phyloP scores from a whole-genome alignment of 805 yeast species.

The Wickerhamiella slavikovae region DNA sequence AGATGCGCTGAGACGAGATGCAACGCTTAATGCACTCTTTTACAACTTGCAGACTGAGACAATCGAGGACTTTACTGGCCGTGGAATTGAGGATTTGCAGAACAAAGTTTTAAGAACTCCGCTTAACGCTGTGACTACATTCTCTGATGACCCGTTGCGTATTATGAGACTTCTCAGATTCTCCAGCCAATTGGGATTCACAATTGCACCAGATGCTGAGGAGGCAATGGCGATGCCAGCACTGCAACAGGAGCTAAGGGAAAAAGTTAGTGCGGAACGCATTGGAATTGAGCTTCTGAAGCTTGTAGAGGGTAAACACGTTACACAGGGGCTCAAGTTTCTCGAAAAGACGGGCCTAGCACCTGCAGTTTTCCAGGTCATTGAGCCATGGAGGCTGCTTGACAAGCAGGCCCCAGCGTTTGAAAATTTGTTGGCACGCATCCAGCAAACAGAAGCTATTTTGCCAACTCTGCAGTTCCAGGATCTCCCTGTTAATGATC shows the following conservation, averaged over 20 bases:
- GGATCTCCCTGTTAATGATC: conserved; percentile 8
- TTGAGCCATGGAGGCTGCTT: conserved; percentile 8
- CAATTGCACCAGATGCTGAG: conserved; percentile 33
- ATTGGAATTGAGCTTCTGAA: conserved; percentile 73
- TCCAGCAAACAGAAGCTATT: conserved; percentile 10
- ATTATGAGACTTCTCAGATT: conserved; percentile 72
- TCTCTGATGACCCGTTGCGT: conserved; percentile 83
- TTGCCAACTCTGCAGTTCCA: conserved; percentile 3
- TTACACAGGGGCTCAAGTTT: conserved; percentile 40
- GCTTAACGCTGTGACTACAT: conserved; percentile 63
- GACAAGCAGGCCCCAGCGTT: conserved; percentile 4
- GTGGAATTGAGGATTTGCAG: conserved; percentile 53
- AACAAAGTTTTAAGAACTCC: conserved; percentile 72
- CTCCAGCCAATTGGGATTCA: conserved; percentile 57
- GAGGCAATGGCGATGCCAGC: conserved; percentile 41
- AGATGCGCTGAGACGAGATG: conserved; percentile 87
- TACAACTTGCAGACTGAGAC: conserved; percentile 48
- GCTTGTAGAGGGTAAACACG: conserved; percentile 42
- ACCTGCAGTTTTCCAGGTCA: conserved; percentile 31
- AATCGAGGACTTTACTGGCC: conserved; percentile 70
- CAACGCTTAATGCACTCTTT: conserved; percentile 81
- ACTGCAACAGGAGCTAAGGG: conserved; percentile 36
- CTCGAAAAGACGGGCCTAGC: conserved; percentile 35
- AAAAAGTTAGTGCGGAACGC: conserved; percentile 76
- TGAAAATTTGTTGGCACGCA: conserved; percentile 6